Conservation (phyloP, 75 land plant species). For the Picea glauca region DNA sequence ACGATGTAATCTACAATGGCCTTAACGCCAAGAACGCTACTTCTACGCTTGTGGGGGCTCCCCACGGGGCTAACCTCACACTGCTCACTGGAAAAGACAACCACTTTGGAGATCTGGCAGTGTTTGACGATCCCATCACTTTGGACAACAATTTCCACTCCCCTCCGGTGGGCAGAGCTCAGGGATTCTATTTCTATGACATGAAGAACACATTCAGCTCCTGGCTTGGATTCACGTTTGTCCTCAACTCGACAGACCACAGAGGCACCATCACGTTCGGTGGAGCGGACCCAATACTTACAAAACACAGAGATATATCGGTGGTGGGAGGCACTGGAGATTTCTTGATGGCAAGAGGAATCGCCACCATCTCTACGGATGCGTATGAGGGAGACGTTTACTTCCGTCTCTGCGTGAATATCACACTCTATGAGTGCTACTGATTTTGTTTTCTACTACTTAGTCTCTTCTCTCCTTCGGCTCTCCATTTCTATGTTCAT, state of each 20-base stretch:
- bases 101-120: background rate
- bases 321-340: constrained; percentile 62
- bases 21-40: no score
- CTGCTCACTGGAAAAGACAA: constrained; percentile 19
- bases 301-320: constrained; percentile 38
- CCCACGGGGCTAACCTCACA: background rate
- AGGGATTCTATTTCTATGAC: background rate
- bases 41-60: no score
- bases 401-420: constrained; percentile 30
- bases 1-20: no score
- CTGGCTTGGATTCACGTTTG: constrained; percentile 42
- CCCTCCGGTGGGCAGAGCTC: constrained; percentile 1
- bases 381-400: constrained; percentile 43
- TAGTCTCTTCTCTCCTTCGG: no score
- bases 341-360: constrained; percentile 43
- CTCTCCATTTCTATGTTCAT: no score
- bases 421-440: constrained; percentile 46
- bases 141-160: background rate
- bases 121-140: background rate
- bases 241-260: constrained; percentile 36
- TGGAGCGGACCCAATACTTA: constrained; percentile 38
- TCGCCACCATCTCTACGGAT: constrained; percentile 49
- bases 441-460: background rate
- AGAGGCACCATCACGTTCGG: constrained; percentile 32
- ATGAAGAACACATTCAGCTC: constrained; percentile 23